Evolutionary conservation across 371 early-diverging fungal genomes (phyloP), one percentile per base, ranked within the genome.

Genomic region (Parasitella parasitica): DNA sequence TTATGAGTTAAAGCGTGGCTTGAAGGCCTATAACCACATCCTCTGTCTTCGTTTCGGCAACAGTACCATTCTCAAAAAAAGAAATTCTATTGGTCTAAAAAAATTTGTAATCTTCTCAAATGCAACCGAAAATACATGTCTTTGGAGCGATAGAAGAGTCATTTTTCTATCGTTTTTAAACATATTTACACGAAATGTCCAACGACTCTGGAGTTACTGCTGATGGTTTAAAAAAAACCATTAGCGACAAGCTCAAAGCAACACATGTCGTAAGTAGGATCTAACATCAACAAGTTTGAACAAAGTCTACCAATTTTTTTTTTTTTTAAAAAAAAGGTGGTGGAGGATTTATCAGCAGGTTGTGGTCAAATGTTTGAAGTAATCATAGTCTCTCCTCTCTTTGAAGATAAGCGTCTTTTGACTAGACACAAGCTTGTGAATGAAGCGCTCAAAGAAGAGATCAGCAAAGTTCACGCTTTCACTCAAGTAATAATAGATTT

Each of bases 321-420:
- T 18, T 18, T 32, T 32, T 32, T 32, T 11, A 37, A 37, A 37
- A 28, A n/a, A 51, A 72, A 84, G 87, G 75, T 78, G 37, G 80
- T 84, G 12, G 64, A 61, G 12, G 88, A 88, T 72, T 83, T 81
- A 53, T 84, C 85, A 16, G 77, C 77, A 32, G 93, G 93, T 32
- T 93, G 93, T 72, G 93, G 93, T 24, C 89, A 91, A 69, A 87
- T 83, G 82, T 91, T 88, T 71, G 89, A 91, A 46, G 89, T 90
- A 22, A 64, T 85, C 30, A 89, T 93, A 36, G 91, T 93, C 2
- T 89, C 89, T 18, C 64, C 81, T 55, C 30, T 77, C 50, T 93
- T 93, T 67, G 87, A 84, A 59, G 91, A 89, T 41, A 89, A 88
- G 70, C 71, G 86, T 12, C 66, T 86, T 15, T 79, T 93, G 13